Evolutionary conservation across 257 asterid genomes (phyloP), one percentile per base, ranked within the genome.

Genomic region (Agastache rugosa): DNA sequence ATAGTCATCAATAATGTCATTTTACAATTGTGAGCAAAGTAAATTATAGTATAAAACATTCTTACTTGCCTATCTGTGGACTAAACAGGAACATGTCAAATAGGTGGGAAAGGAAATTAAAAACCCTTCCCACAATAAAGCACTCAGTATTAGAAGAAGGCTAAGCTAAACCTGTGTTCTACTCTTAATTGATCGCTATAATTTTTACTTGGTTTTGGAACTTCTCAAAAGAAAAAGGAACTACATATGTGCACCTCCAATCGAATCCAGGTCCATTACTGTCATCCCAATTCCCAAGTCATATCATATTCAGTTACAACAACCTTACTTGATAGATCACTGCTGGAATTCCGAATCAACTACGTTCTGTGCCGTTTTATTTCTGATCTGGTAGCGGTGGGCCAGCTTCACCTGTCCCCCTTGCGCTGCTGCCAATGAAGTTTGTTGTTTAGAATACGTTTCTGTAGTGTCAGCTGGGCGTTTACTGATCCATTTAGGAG

Each of bases 371-470:
- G 76, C 15, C 20, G 83, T 2, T 54, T 72, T 59, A 58, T 53
- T 77, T 71, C 88, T 91, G 20, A 85, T 82, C 80, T 78, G 90
- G 76, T 91, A 91, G 61, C 76, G 88, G 73, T 89, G 88, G 66
- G 86, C 87, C 81, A 78, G 74, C 83, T 86, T 91, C 74, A 72
- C 87, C 77, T 71, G 93, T 75, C 75, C 73, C 65, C 84, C 85
- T 1, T 60, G 72, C 54, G 73, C 89, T 1, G 51, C 60, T 55
- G 76, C 69, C 59, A 61, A 39, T 79, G 80, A n/a, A 59, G 20
- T 29, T 55, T 68, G 82, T 61, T 84, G 85, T 73, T 79, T 81
- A 20, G 63, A 34, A 68, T 81, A 51, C 68, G 58, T 65, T 19
- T 67, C 58, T 48, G 80, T 51, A 71, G 55, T 63, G 68, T 82